Evolutionary conservation across 352 stramenopile species (phyloP).

Genomic region (Phytophthora chlamydospora): DNA sequence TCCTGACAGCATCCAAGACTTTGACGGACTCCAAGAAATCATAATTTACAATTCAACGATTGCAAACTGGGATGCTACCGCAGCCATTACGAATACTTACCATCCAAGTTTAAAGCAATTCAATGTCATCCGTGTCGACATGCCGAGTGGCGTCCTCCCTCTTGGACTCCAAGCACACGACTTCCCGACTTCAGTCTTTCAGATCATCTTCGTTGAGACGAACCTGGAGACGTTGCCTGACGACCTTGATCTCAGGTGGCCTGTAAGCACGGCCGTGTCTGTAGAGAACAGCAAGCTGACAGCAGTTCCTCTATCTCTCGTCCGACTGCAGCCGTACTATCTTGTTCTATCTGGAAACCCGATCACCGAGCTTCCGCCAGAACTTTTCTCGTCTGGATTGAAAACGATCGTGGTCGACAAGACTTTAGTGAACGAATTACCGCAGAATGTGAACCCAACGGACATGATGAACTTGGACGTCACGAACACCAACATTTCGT

Average conservation of each 20-base stretch:
- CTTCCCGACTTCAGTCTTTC: conserved; percentile 34
- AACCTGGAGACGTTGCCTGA: conserved; percentile 42
- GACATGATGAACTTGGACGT: conserved; percentile 3
- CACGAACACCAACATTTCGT: conserved; percentile 17
- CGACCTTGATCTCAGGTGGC: conserved; percentile 42
- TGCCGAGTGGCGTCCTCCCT: conserved; percentile 38
- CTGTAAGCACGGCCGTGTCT: not conserved
- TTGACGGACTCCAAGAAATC: conserved; percentile 37
- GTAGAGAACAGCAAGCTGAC: conserved; percentile 23
- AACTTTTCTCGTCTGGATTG: conserved; percentile 1
- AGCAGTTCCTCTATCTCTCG: conserved; percentile 5
- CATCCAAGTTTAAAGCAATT: conserved; percentile 39
- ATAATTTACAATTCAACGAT: conserved; percentile 49
- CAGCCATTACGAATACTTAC: conserved; percentile 30
- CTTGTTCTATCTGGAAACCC: conserved; percentile 7
- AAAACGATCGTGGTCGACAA: conserved; percentile 1
- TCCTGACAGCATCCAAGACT: conserved; percentile 33
- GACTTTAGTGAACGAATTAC: conserved; percentile 10
- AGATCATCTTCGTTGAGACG: conserved; percentile 37
- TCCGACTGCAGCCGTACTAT: conserved; percentile 11
- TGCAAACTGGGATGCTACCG: conserved; percentile 23
- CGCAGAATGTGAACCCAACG: conserved; percentile 7
- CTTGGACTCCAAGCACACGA: conserved; percentile 30
- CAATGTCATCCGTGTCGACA: conserved; percentile 34
- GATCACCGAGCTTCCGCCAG: not conserved